These are phyloP conservation scores for Ustilago hordei DNA, from an alignment of 1,284 basidiomycete genomes.

Conservation along the genomic window DNA sequence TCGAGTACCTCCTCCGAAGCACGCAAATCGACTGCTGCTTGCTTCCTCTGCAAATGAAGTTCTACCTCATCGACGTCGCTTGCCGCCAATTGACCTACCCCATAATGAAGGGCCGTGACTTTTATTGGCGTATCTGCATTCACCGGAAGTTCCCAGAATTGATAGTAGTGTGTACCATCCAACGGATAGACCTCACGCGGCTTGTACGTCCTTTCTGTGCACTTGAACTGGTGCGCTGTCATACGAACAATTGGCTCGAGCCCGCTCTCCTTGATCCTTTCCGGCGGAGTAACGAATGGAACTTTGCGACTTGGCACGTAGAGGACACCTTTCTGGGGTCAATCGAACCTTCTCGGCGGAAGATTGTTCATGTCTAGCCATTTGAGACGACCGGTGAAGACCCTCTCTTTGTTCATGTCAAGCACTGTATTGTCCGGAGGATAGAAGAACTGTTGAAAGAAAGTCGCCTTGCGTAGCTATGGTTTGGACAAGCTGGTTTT, in stretches of 20 bases:
- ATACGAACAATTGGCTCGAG: not conserved
- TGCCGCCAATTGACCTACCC: not conserved
- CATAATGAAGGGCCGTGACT: not conserved
- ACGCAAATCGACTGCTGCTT: not conserved
- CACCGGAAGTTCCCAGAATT: not conserved
- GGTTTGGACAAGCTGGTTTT: too few relatives aligned
- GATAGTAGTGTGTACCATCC: not conserved
- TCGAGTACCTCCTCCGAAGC: not conserved
- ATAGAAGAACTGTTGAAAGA: not conserved
- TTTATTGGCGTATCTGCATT: not conserved
- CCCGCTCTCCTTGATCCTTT: not conserved
- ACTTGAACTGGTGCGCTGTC: not conserved
- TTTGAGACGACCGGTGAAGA: conserved; percentile 3
- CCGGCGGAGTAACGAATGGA: not conserved
- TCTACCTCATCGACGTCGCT: not conserved
- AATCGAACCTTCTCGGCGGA: not conserved
- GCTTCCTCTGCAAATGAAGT: not conserved
- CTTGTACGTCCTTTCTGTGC: not conserved
- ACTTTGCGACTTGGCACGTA: not conserved
- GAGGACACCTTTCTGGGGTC: not conserved
- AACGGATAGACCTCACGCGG: not conserved
- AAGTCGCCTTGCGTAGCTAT: too few relatives aligned
- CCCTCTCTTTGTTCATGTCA: not conserved
- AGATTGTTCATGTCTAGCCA: conserved; percentile 1
- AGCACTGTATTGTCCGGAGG: not conserved